phyloP scores from a whole-genome alignment of 805 yeast species.

The Saturnispora diversa region DNA sequence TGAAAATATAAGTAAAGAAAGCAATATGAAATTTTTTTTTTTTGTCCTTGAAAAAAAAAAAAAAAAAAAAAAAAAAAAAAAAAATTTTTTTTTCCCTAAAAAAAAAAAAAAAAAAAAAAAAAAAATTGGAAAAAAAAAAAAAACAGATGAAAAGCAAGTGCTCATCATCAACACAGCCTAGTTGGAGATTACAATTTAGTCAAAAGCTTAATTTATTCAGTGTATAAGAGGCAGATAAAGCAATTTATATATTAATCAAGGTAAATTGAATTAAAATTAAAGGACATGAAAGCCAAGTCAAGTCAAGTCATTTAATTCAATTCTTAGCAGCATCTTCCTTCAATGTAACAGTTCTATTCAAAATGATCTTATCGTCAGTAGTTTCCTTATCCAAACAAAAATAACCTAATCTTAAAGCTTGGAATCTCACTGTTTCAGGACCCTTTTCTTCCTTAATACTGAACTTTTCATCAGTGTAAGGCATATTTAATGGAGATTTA shows the following conservation, averaged over 20 bases:
- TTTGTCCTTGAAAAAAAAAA: no score
- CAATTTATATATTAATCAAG: no score
- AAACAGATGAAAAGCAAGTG: no score
- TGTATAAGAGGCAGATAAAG: no score
- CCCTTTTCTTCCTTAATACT: conserved; percentile 62
- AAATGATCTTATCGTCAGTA: conserved; percentile 49
- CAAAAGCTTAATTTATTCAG: no score
- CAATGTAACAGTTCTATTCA: conserved; percentile 89
- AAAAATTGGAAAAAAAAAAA: no score
- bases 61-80: no score
- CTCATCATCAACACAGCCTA: no score
- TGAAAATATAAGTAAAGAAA: not conserved
- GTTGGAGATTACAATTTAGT: no score
- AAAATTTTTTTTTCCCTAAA: no score
- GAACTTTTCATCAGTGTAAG: conserved; percentile 51
- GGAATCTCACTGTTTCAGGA: conserved; percentile 89
- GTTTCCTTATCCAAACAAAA: conserved; percentile 84
- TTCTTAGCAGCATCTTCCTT: conserved; percentile 65
- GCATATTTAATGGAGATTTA: conserved; percentile 70
- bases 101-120: no score
- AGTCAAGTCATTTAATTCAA: conserved; percentile 7
- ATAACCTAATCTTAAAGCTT: conserved; percentile 94
- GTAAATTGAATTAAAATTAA: no score
- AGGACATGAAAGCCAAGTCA: not conserved
- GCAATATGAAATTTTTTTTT: not conserved